Conservation (phyloP, 2,329 filamentous ascomycete species). For the Coleophoma eucalyptorum region DNA sequence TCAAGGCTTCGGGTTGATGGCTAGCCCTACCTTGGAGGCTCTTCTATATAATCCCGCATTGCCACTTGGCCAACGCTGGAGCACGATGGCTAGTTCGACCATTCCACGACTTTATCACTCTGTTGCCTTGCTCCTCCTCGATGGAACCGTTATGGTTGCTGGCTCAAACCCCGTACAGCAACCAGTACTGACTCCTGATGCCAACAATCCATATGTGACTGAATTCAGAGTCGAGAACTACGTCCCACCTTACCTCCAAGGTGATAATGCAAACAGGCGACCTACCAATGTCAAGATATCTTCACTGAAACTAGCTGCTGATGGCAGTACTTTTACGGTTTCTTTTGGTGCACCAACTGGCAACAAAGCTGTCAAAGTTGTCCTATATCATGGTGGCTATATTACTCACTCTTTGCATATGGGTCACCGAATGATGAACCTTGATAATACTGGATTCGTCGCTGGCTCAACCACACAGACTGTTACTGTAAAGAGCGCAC, state of each 20-base stretch:
- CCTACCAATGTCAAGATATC: constrained; percentile 44
- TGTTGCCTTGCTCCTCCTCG: constrained; percentile 53
- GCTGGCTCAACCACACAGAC: constrained; percentile 36
- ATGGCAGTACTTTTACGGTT: constrained; percentile 41
- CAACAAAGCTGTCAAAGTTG: constrained; percentile 41
- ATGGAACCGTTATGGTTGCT: constrained; percentile 55
- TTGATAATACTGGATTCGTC: constrained; percentile 46
- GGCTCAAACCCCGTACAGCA: constrained; percentile 59
- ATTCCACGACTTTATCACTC: constrained; percentile 56
- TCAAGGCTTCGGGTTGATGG: constrained; percentile 56
- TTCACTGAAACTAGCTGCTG: constrained; percentile 34
- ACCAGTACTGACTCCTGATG: constrained; percentile 42
- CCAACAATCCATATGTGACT: constrained; percentile 46
- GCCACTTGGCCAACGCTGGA: constrained; percentile 45
- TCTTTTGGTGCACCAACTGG: constrained; percentile 39
- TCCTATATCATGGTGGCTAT: constrained; percentile 55
- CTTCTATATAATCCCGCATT: constrained; percentile 54
- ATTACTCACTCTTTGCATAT: constrained; percentile 59
- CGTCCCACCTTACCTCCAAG: constrained; percentile 55
- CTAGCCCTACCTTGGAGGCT: constrained; percentile 48
- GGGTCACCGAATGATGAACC: constrained; percentile 53
- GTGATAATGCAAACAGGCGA: constrained; percentile 41
- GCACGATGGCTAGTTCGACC: constrained; percentile 32
- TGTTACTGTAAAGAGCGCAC: constrained; percentile 49
- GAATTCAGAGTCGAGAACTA: constrained; percentile 61